phyloP scores from a whole-genome alignment of 768 basidiomycete species.

The Suillus americanus region DNA sequence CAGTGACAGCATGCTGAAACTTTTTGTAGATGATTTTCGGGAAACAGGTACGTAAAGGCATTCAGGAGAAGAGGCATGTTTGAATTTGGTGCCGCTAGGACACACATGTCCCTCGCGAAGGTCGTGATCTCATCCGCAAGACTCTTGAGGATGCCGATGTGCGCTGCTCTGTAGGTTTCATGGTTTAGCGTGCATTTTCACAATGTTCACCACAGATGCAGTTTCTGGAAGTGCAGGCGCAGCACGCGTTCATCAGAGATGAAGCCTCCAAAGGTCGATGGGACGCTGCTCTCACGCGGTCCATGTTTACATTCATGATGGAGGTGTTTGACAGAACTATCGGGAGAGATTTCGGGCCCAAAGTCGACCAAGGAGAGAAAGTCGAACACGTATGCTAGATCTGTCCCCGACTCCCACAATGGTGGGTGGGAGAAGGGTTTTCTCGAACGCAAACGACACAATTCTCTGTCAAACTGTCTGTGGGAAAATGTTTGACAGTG shows the following conservation, averaged over 20 bases:
- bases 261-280: constrained; percentile 91
- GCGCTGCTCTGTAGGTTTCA: constrained; percentile 59
- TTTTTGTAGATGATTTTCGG: constrained; percentile 85
- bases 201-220: constrained; percentile 32
- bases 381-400: constrained; percentile 73
- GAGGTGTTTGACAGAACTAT: constrained; percentile 91
- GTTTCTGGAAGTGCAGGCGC: constrained; percentile 96
- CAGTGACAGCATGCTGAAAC: neutral
- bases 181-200: constrained; percentile 1
- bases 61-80: neutral
- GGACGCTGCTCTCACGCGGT: constrained; percentile 88
- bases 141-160: constrained; percentile 81
- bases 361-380: constrained; percentile 40
- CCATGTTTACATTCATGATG: constrained; percentile 83
- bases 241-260: constrained; percentile 95
- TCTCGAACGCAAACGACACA: no score
- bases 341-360: constrained; percentile 81
- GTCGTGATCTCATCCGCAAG: constrained; percentile 81
- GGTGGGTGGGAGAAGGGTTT: no score
- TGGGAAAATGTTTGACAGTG: no score
- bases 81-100: constrained; percentile 48
- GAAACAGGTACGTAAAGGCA: constrained; percentile 61
- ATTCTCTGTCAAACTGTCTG: no score
- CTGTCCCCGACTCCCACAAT: no score
- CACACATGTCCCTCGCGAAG: constrained; percentile 88